Evolutionary conservation across 2,329 filamentous ascomycete genomes (phyloP).

Genomic region (Colletotrichum musae): DNA sequence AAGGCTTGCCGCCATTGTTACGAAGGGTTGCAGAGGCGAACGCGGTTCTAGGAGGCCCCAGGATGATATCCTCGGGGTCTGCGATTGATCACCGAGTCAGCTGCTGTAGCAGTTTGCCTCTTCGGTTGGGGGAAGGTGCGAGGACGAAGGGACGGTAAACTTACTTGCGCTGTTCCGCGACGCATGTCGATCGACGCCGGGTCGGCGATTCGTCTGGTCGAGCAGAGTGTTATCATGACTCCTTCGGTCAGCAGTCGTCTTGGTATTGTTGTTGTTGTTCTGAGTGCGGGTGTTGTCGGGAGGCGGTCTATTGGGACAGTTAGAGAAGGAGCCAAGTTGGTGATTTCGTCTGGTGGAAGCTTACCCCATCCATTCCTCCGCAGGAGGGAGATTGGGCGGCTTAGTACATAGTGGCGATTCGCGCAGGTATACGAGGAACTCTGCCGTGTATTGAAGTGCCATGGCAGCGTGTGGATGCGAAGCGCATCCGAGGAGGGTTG

Average conservation of each 20-base stretch:
- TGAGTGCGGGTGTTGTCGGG: constrained; percentile 62
- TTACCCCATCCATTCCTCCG: constrained; percentile 98
- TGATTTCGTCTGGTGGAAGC: constrained; percentile 46
- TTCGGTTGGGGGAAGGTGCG: not conserved
- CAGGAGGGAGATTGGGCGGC: constrained; percentile 83
- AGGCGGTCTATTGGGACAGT: constrained; percentile 54
- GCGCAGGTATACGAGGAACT: constrained; percentile 81
- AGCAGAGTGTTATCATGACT: constrained; percentile 60
- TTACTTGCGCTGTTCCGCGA: constrained; percentile 71
- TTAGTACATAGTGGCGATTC: constrained; percentile 87
- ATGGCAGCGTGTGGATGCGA: constrained; percentile 57
- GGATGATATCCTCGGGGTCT: constrained; percentile 85
- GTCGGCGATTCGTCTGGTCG: constrained; percentile 66
- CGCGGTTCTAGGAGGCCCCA: constrained; percentile 85
- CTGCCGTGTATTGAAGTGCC: constrained; percentile 79
- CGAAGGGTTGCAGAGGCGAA: constrained; percentile 82
- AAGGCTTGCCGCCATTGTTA: constrained; percentile 56
- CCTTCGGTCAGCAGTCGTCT: constrained; percentile 60
- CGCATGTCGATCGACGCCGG: constrained; percentile 66
- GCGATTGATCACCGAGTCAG: constrained; percentile 47
- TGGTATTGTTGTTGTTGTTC: constrained; percentile 50
- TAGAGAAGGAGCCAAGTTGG: constrained; percentile 30
- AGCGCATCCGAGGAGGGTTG: constrained; percentile 51
- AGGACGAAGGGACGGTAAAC: constrained; percentile 46
- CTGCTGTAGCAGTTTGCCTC: constrained; percentile 41